A percentile compares a stretch with the other conserved stretches of the same genome.
Conservation (phyloP, 805 yeast genomes). For the Nakazawaea sp. region DNA sequence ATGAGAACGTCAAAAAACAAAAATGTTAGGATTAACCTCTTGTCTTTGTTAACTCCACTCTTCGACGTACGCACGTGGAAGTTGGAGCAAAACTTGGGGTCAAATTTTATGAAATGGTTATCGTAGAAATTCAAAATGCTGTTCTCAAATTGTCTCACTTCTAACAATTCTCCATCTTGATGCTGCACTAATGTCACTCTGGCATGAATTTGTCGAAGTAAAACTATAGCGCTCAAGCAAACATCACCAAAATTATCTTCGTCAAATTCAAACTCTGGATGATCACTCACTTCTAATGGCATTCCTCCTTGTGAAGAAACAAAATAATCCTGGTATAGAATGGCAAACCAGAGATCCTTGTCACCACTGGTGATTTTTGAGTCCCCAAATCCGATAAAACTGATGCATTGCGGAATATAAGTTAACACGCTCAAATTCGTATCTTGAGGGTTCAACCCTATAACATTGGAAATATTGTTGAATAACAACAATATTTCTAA, state of each 20-base stretch:
- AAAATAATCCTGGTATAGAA: conserved; percentile 7
- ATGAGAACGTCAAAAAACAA: conserved; percentile 1
- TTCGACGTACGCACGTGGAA: conserved; percentile 7
- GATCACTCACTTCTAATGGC: conserved; percentile 1
- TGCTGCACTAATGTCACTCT: too few relatives aligned
- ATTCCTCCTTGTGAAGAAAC: conserved; percentile 1
- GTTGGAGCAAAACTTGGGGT: conserved; percentile 1
- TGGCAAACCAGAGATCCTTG: conserved; percentile 1
- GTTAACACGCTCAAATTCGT: not conserved
- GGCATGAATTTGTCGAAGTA: not conserved
- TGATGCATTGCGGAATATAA: too few relatives aligned
- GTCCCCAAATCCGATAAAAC: too few relatives aligned
- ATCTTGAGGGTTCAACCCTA: not conserved
- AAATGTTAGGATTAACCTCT: conserved; percentile 1
- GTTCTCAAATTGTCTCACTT: not conserved
- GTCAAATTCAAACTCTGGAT: not conserved
- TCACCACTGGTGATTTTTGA: not conserved
- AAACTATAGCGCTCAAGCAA: not conserved
- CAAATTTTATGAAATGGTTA: not conserved
- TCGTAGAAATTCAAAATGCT: not conserved
- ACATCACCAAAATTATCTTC: conserved; percentile 7
- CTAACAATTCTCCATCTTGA: too few relatives aligned
- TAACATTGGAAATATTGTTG: conserved; percentile 5
- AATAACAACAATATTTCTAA: conserved; percentile 5
- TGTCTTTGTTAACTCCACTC: conserved; percentile 6